Conservation (phyloP, 2,329 filamentous ascomycete species). For the Aureobasidium lini region DNA sequence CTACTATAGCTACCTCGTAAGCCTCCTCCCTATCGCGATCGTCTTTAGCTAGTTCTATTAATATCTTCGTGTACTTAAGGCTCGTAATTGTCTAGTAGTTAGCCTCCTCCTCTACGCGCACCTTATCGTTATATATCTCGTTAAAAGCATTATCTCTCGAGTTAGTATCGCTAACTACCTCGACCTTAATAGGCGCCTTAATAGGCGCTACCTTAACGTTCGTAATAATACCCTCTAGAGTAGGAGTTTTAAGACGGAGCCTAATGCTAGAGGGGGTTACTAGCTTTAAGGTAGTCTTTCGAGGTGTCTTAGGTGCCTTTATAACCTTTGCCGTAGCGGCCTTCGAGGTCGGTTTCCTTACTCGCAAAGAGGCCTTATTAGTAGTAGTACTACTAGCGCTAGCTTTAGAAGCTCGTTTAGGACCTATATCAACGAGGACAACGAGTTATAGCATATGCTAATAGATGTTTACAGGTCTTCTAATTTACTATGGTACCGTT, state of each 20-base stretch:
- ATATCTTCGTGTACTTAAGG: neutral
- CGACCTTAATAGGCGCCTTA: neutral
- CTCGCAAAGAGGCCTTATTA: neutral
- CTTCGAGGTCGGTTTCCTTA: neutral
- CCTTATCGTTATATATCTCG: neutral
- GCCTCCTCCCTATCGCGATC: too few relatives aligned
- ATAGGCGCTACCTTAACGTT: neutral
- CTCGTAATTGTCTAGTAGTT: too few relatives aligned
- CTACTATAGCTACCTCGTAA: neutral
- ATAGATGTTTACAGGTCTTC: too few relatives aligned
- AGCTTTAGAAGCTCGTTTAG: neutral
- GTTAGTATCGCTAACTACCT: neutral
- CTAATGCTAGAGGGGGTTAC: neutral
- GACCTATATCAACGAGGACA: too few relatives aligned
- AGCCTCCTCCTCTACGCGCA: neutral
- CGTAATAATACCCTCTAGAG: neutral
- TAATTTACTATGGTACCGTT: too few relatives aligned
- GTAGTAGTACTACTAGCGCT: neutral
- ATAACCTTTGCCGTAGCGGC: neutral
- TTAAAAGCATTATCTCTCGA: neutral
- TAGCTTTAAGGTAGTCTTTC: too few relatives aligned
- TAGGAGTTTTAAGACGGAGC: neutral
- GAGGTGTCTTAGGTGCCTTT: neutral
- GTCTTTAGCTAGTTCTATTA: neutral
- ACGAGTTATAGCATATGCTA: too few relatives aligned